phyloP scores from a whole-genome alignment of 139 green algal genomes.

The Mesotaenium endlicherianum region DNA sequence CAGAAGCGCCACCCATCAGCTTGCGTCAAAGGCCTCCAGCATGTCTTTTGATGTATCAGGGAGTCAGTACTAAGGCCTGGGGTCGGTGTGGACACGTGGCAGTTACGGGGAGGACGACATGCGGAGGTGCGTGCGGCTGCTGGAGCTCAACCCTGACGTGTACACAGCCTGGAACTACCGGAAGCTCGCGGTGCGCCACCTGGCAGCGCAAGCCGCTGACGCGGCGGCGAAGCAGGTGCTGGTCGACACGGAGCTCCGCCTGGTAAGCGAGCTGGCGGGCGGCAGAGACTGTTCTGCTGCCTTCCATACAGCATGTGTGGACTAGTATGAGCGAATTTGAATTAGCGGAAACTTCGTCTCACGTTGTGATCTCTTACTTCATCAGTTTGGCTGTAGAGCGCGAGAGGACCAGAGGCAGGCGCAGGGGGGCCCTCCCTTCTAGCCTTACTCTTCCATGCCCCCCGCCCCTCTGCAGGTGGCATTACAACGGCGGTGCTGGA shows the following conservation, averaged over 20 bases:
- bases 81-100: not conserved
- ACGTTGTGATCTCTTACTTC: not conserved
- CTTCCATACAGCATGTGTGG: not conserved
- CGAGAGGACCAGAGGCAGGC: not conserved
- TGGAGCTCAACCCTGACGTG: conserved; percentile 77
- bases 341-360: not conserved
- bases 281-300: not conserved
- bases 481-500: too few species aligned
- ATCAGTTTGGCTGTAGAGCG: not conserved
- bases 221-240: conserved; percentile 4
- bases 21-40: too few species aligned
- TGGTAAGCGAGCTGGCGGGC: not conserved
- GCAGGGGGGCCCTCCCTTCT: too few species aligned
- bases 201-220: not conserved
- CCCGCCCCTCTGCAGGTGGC: too few species aligned
- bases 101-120: conserved; percentile 18
- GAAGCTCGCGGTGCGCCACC: conserved; percentile 26
- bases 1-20: too few species aligned
- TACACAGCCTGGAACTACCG: conserved; percentile 83
- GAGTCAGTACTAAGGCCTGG: not conserved
- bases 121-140: conserved; percentile 48
- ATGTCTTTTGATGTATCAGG: too few species aligned
- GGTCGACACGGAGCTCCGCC: not conserved
- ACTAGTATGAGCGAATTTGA: not conserved
- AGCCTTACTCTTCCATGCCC: too few species aligned